Conservation (phyloP, 768 basidiomycete genomes). For the Hydnum rufescens region DNA sequence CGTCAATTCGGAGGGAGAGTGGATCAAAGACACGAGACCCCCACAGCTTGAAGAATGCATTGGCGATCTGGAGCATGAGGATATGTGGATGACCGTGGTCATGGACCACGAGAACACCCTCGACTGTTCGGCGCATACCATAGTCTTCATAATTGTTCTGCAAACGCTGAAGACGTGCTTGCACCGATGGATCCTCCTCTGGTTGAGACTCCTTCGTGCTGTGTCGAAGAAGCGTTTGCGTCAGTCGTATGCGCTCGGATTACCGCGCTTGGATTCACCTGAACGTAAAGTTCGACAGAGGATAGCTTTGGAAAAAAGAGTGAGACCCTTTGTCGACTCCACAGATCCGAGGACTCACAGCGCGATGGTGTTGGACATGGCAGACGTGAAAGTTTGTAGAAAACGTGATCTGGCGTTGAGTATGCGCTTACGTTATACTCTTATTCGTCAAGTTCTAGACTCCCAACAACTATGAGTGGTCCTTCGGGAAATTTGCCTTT, state of each 20-base stretch:
- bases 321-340: background rate
- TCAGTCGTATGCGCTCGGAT: background rate
- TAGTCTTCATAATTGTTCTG: slow-evolving; percentile 95
- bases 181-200: slow-evolving; percentile 92
- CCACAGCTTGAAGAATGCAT: slow-evolving; percentile 96
- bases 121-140: slow-evolving; percentile 91
- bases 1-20: background rate
- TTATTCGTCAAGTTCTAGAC: no score
- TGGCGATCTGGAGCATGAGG: slow-evolving; percentile 94
- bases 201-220: slow-evolving; percentile 95
- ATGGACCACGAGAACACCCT: slow-evolving; percentile 74
- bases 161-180: slow-evolving; percentile 79
- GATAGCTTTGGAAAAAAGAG: slow-evolving; percentile 32
- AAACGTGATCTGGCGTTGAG: background rate
- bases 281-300: slow-evolving; percentile 81
- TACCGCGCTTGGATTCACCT: slow-evolving; percentile 27
- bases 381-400: background rate
- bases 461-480: no score
- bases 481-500: no score
- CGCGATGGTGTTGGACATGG: slow-evolving; percentile 17
- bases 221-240: background rate
- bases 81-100: slow-evolving; percentile 97
- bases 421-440: background rate
- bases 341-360: slow-evolving; percentile 8
- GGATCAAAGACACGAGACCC: slow-evolving; percentile 15